Conservation (phyloP, 129 eudicot species). For the Smallanthus sonchifolius region DNA sequence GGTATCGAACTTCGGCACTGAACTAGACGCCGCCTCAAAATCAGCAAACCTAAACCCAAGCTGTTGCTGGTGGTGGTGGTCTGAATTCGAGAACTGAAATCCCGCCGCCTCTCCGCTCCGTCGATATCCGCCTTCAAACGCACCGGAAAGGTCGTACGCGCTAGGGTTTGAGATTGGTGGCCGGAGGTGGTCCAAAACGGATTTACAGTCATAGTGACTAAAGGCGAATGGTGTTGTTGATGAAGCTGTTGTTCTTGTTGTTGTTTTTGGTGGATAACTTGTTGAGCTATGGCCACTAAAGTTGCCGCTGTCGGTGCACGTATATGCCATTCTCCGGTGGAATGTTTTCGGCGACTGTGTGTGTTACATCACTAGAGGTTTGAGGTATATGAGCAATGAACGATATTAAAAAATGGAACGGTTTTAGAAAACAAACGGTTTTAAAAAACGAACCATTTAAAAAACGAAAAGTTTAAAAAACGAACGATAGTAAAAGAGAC, state of each 20-base stretch:
- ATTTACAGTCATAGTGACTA: slow-evolving; percentile 21
- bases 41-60: slow-evolving; percentile 61
- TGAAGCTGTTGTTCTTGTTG: slow-evolving; percentile 72
- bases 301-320: slow-evolving; percentile 97
- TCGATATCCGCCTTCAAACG: slow-evolving; percentile 38
- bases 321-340: slow-evolving; percentile 76
- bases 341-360: slow-evolving; percentile 29
- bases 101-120: slow-evolving; percentile 36
- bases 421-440: too few species aligned
- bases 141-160: slow-evolving; percentile 56
- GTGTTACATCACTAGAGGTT: slow-evolving; percentile 34
- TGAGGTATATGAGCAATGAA: slow-evolving; percentile 24
- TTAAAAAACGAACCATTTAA: too few species aligned
- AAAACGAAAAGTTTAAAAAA: too few species aligned
- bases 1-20: slow-evolving; percentile 70
- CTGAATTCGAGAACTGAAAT: slow-evolving; percentile 55
- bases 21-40: slow-evolving; percentile 56
- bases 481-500: too few species aligned
- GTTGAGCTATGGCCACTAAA: slow-evolving; percentile 99
- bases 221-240: slow-evolving; percentile 46
- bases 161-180: slow-evolving; percentile 41
- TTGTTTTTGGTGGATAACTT: slow-evolving; percentile 87
- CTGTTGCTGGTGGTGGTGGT: slow-evolving; percentile 33
- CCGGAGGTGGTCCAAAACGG: slow-evolving; percentile 52
- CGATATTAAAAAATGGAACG: too few species aligned